Base-by-base conservation (phyloP, 108 stramenopile species). In the Cyclotella kingstonii region DNA sequence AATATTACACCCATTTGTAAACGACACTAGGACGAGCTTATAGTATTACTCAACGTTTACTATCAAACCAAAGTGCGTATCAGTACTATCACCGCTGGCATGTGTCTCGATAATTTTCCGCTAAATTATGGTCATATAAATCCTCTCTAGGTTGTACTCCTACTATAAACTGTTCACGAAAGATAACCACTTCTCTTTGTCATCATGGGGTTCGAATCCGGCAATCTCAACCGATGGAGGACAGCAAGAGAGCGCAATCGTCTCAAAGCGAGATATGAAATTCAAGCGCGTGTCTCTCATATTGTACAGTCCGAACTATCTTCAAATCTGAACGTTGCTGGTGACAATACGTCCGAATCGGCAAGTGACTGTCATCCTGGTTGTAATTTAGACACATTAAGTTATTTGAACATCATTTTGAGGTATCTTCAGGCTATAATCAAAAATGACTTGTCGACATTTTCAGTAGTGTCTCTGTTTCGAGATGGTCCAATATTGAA, bases 161-260 rank as follows among this genome's bases (percentile, higher is more conserved):
- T 9, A 36, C 36, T 36, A 36, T 9, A 36, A 7, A 7, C 36
- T 11, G 7, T 9, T 9, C 7, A 9, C 7, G 7, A 15, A 45
- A 5, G 10, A 15, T n/a, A 45, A 45, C 5, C 43, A 45, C 17
- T 15, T 15, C 17, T 15, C 15, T 10, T 15, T 5, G 17, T 26
- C 25, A 18, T 17, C n/a, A 62, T 62, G 63, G 63, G 63, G 22
- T 53, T 53, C 41, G 51, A 63, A 53, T 2, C 36, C 51, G 53
- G 21, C 50, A 52, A 65, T 54, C 70, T 76, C 35, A 58, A 84
- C 31, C 82, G 83, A 10, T 87, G 90, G 90, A 70, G 54, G 28
- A 71, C 70, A 1, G 82, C 81, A 21, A 79, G 90, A 61, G 90
- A 91, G 48, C 60, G 82, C 23, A 63, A 83, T 19, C 79, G 86